Percentiles rank a stretch among this genome's conserved stretches.
These are phyloP conservation scores for Fomitopsis serialis DNA, from an alignment of 768 basidiomycete species.

Conservation along the genomic window DNA sequence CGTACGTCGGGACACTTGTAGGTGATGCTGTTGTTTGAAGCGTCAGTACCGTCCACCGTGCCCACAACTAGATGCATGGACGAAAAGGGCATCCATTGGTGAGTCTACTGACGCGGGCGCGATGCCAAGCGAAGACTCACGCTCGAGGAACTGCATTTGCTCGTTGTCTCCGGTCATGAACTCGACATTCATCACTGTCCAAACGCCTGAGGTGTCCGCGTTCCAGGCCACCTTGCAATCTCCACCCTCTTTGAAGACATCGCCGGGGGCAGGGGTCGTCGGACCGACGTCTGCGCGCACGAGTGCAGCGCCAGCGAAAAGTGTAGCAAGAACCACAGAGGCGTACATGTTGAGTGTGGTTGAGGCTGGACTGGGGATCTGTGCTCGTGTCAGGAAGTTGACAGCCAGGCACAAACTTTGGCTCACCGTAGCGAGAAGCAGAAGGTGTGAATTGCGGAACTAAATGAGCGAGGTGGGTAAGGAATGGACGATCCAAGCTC, in stretches of 20 bases:
- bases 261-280: conserved; percentile 52
- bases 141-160: conserved; percentile 51
- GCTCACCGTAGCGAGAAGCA: neutral
- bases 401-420: no score
- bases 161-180: conserved; percentile 78
- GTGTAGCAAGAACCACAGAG: conserved; percentile 15
- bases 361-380: neutral
- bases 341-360: conserved; percentile 17
- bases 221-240: conserved; percentile 56
- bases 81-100: conserved; percentile 5
- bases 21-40: conserved; percentile 36
- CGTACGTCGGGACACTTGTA: conserved; percentile 66
- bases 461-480: conserved; percentile 9
- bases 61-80: conserved; percentile 49
- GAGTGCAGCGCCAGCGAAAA: conserved; percentile 25
- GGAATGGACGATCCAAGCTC: conserved; percentile 2
- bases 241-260: conserved; percentile 50
- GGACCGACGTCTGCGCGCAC: conserved; percentile 59
- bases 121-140: conserved; percentile 30
- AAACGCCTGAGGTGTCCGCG: conserved; percentile 50
- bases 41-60: conserved; percentile 57
- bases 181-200: conserved; percentile 71
- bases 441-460: neutral
- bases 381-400: no score
- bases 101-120: neutral